Percentiles rank a stretch among this genome's conserved stretches.
Evolutionary conservation across 768 basidiomycete genomes (phyloP).

Genomic region (Pholiota molesta): DNA sequence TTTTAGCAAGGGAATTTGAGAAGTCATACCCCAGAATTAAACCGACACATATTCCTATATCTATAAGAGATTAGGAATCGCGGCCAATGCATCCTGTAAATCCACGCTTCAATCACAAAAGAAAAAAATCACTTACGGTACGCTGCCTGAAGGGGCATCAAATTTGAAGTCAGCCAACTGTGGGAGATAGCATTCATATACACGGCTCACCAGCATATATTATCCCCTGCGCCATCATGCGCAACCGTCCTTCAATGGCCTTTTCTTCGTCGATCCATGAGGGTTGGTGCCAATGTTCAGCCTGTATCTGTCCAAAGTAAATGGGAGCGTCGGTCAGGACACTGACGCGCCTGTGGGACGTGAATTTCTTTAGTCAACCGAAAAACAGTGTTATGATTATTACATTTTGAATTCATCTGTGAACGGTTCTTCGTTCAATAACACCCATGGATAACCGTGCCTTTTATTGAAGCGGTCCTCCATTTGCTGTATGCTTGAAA

Average conservation of each 20-base stretch:
- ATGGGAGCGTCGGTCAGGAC: conserved; percentile 61
- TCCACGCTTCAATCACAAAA: background rate
- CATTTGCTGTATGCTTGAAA: conserved; percentile 63
- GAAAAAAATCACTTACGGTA: conserved; percentile 54
- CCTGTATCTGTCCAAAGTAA: conserved; percentile 72
- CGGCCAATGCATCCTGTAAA: background rate
- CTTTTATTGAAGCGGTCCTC: conserved; percentile 86
- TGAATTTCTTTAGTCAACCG: background rate
- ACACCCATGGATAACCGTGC: conserved; percentile 79
- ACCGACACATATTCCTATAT: conserved; percentile 96
- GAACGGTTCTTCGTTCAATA: conserved; percentile 83
- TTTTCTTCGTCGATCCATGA: conserved; percentile 76
- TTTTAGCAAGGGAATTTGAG: background rate
- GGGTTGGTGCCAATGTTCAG: conserved; percentile 81
- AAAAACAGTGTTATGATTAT: conserved; percentile 15
- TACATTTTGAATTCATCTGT: conserved; percentile 72
- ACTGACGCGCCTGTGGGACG: conserved; percentile 44
- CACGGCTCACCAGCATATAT: conserved; percentile 58
- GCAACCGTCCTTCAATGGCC: conserved; percentile 59
- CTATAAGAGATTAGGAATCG: conserved; percentile 30
- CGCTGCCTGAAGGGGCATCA: conserved; percentile 53
- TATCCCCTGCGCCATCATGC: conserved; percentile 64
- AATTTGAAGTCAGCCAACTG: conserved; percentile 3
- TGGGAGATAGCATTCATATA: conserved; percentile 1
- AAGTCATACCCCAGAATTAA: conserved; percentile 79